Evolutionary conservation across 208 protist genomes (phyloP), one percentile per base, ranked within the genome.

Genomic region (Wallacemonas sp.): DNA sequence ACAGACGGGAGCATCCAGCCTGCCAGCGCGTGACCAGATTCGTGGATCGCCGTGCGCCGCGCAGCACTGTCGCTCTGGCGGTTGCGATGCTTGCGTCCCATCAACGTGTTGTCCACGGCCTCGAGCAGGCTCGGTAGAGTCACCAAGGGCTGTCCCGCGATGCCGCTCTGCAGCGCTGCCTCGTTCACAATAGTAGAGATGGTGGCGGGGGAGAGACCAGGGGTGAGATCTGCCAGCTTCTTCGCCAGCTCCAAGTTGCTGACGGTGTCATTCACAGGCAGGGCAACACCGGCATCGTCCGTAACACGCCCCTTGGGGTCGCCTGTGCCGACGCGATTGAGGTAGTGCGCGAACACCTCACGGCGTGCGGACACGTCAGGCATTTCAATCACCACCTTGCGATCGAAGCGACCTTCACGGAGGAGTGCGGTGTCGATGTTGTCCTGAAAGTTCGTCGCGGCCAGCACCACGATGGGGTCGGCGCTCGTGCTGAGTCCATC

Each of bases 141-240:
- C 46, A 91, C 83, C 17, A 90, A 75, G 47, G 84, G 82, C 46
- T 97, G 84, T 1, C 86, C 93, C 0, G 79, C 80, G 56, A 96
- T 91, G 47, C 83, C 86, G 45, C 84, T 84, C 68, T 91, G 82
- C 60, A 97, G 77, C 30, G 97, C 97, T 21, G 96, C 97, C 78
- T 99, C 97, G 71, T 99, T 99, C 55, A 96, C 90, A 14, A 99
- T 88, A 31, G 98, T 99, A 26, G 96, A 89, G 62, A 99, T 97
- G 46, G 98, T 97, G 19, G 97, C 98, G 34, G 97, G 93, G 14
- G 89, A 93, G 21, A 97, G 66, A 12, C 92, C 92, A 2, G 92
- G 90, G 17, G 96, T 98, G 1, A 96, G 75, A 42, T 88, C 74
- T 14, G 95, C 79, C 33, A 96, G 71, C 60, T 80, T 62, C 22